These are phyloP conservation scores for Pharnaceum exiguum DNA, from an alignment of 148 eudicot species.

Conservation along the genomic window DNA sequence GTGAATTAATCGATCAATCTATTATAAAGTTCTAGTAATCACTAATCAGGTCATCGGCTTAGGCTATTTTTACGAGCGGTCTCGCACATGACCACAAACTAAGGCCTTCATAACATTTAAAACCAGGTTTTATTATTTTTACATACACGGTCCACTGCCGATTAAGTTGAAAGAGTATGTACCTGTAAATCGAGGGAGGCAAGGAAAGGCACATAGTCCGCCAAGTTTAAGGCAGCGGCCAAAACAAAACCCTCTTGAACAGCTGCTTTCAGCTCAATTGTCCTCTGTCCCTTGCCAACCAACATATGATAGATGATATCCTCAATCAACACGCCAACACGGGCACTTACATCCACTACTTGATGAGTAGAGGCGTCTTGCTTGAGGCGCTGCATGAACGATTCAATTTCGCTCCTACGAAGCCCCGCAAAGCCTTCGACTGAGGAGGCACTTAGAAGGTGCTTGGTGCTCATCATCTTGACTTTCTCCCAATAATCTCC, in stretches of 20 bases:
- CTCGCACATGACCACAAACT: no score
- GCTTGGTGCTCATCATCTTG: conserved; percentile 1
- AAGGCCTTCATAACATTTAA: no score
- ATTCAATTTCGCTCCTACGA: conserved; percentile 1
- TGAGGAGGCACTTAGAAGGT: not conserved
- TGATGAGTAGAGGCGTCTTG: not conserved
- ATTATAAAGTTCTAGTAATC: no score
- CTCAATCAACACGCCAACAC: conserved; percentile 10
- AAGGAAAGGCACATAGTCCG: conserved; percentile 14
- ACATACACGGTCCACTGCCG: no score
- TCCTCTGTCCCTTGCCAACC: conserved; percentile 16
- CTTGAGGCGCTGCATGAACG: not conserved
- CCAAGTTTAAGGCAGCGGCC: conserved; percentile 14
- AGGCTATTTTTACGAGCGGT: no score
- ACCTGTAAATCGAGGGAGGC: conserved; percentile 17
- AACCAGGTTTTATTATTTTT: no score
- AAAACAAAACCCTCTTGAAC: not conserved
- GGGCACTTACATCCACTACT: conserved; percentile 9
- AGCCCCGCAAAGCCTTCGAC: conserved; percentile 6
- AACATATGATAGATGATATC: conserved; percentile 12
- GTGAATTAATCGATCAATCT: no score
- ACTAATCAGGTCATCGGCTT: no score
- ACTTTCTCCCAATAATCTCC: conserved; percentile 12
- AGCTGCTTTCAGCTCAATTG: not conserved
- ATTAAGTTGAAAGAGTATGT: no score